Evolutionary conservation across 257 asterid genomes (phyloP).

Genomic region (Lycium ferocissimum): DNA sequence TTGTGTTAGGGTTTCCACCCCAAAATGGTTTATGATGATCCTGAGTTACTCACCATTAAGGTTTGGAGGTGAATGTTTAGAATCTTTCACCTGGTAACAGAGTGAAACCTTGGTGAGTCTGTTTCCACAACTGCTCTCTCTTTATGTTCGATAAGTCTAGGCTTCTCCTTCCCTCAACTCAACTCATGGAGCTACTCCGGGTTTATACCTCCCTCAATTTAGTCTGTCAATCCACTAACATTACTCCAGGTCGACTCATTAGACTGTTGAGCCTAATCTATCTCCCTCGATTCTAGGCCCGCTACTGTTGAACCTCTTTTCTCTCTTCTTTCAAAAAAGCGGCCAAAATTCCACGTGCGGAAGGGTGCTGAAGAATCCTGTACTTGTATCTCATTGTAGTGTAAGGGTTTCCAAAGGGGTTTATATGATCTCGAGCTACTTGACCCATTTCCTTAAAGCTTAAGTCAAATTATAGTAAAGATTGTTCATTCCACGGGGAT

Average conservation of each 20-base stretch:
- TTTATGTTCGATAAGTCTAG: neutral
- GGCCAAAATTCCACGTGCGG: neutral
- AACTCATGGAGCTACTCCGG: neutral
- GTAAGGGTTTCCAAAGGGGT: neutral
- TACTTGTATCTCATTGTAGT: conserved; percentile 2
- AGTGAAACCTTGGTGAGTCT: neutral
- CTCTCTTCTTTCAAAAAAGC: neutral
- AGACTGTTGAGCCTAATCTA: neutral
- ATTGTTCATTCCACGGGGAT: neutral
- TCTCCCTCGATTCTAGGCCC: neutral
- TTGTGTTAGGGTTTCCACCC: neutral
- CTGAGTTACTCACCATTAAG: neutral
- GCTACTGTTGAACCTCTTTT: neutral
- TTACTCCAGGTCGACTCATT: conserved; percentile 8
- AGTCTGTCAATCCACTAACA: neutral
- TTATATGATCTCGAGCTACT: neutral
- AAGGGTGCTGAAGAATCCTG: neutral
- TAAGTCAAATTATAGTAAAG: neutral
- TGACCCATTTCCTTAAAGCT: neutral
- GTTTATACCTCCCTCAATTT: neutral
- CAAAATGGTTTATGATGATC: neutral
- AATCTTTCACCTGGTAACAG: neutral
- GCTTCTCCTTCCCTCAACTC: neutral
- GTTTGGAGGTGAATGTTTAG: neutral
- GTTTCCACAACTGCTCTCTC: neutral